Conservation (phyloP, 148 eudicot species). For the Vaccinium myrtillus region DNA sequence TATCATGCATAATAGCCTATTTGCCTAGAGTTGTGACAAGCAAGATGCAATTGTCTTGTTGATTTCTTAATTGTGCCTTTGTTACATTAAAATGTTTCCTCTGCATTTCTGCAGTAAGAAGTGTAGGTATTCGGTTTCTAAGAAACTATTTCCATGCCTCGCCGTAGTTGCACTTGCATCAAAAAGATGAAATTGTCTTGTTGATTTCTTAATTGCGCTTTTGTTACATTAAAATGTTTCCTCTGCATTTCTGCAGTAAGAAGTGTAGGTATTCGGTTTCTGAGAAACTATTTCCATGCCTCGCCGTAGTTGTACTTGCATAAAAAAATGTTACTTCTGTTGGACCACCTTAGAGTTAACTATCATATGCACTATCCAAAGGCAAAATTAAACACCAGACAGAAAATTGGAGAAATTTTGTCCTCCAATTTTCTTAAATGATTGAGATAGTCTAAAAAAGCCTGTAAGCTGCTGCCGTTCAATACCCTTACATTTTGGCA, state of each 20-base stretch:
- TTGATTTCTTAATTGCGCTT: not conserved
- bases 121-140: not conserved
- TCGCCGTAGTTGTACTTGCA: too few relatives aligned
- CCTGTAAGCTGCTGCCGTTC: too few relatives aligned
- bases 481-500: not conserved
- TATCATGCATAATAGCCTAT: not conserved
- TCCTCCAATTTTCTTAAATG: too few relatives aligned
- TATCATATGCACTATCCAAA: not conserved
- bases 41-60: not conserved
- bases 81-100: not conserved
- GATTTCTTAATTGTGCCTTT: not conserved
- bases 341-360: too few relatives aligned
- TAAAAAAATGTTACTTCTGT: not conserved
- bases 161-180: too few relatives aligned
- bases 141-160: not conserved
- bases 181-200: not conserved
- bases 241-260: not conserved
- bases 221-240: not conserved
- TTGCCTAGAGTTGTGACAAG: not conserved
- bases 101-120: not conserved
- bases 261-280: not conserved
- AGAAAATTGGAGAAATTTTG: not conserved
- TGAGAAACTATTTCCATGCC: not conserved
- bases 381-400: not conserved
- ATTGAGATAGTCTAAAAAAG: too few relatives aligned